phyloP scores from a whole-genome alignment of 331 rosid genomes.

The Dryas integrifolia region DNA sequence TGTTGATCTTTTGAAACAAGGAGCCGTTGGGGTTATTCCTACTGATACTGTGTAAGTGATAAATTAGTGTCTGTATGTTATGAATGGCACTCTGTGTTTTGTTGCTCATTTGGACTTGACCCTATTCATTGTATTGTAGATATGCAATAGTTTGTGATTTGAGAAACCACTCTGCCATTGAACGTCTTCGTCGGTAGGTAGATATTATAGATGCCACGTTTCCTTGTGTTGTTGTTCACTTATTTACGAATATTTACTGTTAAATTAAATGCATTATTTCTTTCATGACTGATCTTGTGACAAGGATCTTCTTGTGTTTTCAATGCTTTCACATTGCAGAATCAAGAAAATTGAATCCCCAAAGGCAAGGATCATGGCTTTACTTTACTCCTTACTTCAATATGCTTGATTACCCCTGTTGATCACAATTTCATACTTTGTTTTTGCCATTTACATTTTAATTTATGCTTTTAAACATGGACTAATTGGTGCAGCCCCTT shows the following conservation, averaged over 20 bases:
- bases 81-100: no score
- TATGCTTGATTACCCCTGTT: neutral
- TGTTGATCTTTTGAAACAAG: conserved; percentile 59
- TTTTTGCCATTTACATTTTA: neutral
- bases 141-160: conserved; percentile 86
- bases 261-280: neutral
- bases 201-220: neutral
- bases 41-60: conserved; percentile 70
- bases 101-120: no score
- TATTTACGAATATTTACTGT: neutral
- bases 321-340: conserved; percentile 52
- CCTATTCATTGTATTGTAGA: conserved; percentile 31
- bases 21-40: conserved; percentile 94
- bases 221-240: neutral
- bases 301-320: no score
- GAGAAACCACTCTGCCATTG: conserved; percentile 74
- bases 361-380: conserved; percentile 55
- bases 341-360: conserved; percentile 76
- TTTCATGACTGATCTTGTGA: neutral
- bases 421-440: neutral
- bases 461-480: neutral
- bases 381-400: conserved; percentile 9
- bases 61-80: no score
- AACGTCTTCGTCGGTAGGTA: conserved; percentile 81
- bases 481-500: conserved; percentile 64